Evolutionary conservation across 768 basidiomycete species (phyloP).

Genomic region (Xerocomellus dryophilus): DNA sequence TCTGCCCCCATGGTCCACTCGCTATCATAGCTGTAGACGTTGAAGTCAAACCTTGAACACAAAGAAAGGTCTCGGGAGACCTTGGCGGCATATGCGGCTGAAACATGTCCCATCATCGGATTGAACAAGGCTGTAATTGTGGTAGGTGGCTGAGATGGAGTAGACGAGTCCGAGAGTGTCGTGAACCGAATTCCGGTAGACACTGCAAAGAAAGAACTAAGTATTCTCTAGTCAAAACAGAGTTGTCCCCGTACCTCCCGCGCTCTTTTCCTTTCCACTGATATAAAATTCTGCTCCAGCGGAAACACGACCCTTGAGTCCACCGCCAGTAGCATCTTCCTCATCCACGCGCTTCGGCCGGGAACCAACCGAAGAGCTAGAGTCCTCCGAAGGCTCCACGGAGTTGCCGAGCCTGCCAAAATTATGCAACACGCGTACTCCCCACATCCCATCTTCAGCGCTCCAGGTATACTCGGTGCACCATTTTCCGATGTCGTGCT

Average conservation of each 20-base stretch:
- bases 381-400: conserved; percentile 36
- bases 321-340: conserved; percentile 90
- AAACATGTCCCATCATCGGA: conserved; percentile 93
- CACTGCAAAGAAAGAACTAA: conserved; percentile 44
- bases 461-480: conserved; percentile 94
- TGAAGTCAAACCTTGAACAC: conserved; percentile 92
- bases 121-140: conserved; percentile 94
- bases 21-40: conserved; percentile 94
- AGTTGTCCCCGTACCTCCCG: conserved; percentile 59
- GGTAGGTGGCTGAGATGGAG: conserved; percentile 79
- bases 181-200: conserved; percentile 94
- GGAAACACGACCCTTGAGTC: conserved; percentile 85
- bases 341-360: conserved; percentile 84
- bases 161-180: conserved; percentile 78
- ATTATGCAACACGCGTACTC: conserved; percentile 83
- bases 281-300: conserved; percentile 93
- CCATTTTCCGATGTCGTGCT: conserved; percentile 91
- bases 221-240: not conserved
- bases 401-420: conserved; percentile 67
- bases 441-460: conserved; percentile 92
- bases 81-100: conserved; percentile 86
- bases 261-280: conserved; percentile 89
- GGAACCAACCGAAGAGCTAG: conserved; percentile 21
- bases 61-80: conserved; percentile 82
- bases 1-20: conserved; percentile 95